Conservation (phyloP, 2,329 filamentous ascomycete genomes). For the Cladophialophora immunda region DNA sequence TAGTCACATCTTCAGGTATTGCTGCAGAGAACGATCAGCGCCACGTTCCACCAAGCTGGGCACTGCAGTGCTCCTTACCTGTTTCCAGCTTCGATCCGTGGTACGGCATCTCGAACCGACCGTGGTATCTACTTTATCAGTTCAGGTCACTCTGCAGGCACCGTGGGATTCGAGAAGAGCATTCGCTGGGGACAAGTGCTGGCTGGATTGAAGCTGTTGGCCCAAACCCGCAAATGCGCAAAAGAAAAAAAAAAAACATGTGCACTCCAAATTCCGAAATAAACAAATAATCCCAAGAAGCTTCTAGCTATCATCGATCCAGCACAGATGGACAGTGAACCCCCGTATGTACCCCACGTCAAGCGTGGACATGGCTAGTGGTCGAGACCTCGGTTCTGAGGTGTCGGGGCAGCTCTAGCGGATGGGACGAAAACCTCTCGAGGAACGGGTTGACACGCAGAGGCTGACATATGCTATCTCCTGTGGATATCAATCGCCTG, state of each 20-base stretch:
- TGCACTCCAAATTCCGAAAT: neutral
- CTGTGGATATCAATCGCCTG: neutral
- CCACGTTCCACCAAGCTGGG: neutral
- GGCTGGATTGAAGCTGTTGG: neutral
- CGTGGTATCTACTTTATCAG: neutral
- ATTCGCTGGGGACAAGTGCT: neutral
- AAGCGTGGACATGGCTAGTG: neutral
- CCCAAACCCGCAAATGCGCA: neutral
- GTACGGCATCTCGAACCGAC: neutral
- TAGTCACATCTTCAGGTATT: neutral
- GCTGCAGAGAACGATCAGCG: neutral
- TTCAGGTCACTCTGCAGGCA: neutral
- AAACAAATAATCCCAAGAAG: neutral
- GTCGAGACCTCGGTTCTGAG: neutral
- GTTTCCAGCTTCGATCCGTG: neutral
- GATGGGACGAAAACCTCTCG: too few relatives aligned
- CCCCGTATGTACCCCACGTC: neutral
- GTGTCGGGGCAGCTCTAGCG: neutral
- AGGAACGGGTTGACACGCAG: neutral
- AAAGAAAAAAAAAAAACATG: neutral
- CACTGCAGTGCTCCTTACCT: neutral
- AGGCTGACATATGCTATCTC: neutral
- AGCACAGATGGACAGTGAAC: neutral
- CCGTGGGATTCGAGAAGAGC: neutral
- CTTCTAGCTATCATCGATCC: neutral